These are phyloP conservation scores for Crithidia brevicula DNA, from an alignment of 208 protist species.

Conservation along the genomic window DNA sequence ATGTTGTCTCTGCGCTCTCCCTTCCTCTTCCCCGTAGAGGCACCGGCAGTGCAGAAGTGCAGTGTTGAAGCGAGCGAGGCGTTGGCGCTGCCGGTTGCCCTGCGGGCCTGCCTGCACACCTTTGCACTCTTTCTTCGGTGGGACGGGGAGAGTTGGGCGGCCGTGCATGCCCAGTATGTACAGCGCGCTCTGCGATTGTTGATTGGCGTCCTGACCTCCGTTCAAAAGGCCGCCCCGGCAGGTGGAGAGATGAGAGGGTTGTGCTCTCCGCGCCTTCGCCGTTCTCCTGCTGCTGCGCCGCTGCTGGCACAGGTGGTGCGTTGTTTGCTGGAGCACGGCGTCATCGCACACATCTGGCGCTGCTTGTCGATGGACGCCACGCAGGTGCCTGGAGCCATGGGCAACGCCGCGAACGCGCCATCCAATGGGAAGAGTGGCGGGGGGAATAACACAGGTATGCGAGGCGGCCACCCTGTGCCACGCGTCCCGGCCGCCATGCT, in stretches of 20 bases:
- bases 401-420: not conserved
- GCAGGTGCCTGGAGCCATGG: slow-evolving; percentile 2
- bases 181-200: slow-evolving; percentile 15
- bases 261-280: not conserved
- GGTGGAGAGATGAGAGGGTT: not conserved
- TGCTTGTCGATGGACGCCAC: slow-evolving; percentile 26
- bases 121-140: slow-evolving; percentile 21
- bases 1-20: slow-evolving; percentile 1
- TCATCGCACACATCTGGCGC: slow-evolving; percentile 24
- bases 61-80: not conserved
- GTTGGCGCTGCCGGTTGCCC: slow-evolving; percentile 1
- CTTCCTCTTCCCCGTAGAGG: not conserved
- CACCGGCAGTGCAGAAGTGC: not conserved
- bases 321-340: slow-evolving; percentile 5
- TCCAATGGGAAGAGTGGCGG: no score
- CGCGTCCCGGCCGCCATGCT: not conserved
- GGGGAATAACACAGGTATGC: no score
- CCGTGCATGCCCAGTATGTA: slow-evolving; percentile 8
- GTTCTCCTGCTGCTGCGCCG: not conserved
- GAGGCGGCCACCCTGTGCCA: no score
- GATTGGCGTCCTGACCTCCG: slow-evolving; percentile 2
- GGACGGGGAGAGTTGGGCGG: slow-evolving; percentile 24
- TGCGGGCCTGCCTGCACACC: slow-evolving; percentile 10
- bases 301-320: not conserved
- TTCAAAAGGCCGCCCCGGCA: not conserved